Conservation (phyloP, 306 rosid species). For the Casuarina glauca region DNA sequence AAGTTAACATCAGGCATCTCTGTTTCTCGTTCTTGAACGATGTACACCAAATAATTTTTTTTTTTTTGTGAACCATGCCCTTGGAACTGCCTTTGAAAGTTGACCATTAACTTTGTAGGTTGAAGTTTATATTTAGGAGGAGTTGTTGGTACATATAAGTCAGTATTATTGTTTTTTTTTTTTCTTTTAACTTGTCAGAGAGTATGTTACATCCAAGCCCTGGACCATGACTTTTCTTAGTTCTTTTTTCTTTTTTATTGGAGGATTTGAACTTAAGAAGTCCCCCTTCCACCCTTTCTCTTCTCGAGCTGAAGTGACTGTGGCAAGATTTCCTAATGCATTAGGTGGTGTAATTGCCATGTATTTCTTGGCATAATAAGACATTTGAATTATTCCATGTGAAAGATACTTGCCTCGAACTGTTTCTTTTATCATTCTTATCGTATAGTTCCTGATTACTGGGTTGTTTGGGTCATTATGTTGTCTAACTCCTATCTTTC, state of each 20-base stretch:
- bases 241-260: neutral
- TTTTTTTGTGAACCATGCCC: neutral
- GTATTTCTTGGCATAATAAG: neutral
- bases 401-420: neutral
- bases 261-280: neutral
- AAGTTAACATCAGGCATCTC: slow-evolving; percentile 1
- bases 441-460: neutral
- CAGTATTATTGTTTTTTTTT: neutral
- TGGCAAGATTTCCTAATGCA: neutral
- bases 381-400: neutral
- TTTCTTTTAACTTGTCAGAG: neutral
- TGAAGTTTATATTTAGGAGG: neutral
- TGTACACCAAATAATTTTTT: neutral
- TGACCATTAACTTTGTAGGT: slow-evolving; percentile 8
- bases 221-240: neutral
- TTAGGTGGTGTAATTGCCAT: neutral
- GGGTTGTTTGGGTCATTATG: neutral
- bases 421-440: neutral
- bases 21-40: neutral
- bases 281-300: too few species aligned
- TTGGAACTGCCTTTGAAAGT: slow-evolving; percentile 1
- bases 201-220: neutral
- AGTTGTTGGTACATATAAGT: neutral
- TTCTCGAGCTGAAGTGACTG: neutral
- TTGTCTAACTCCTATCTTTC: neutral